Percentiles rank a stretch among this genome's conserved stretches.
Conservation (phyloP, 2,329 filamentous ascomycete species). For the Cordyceps farinosa region DNA sequence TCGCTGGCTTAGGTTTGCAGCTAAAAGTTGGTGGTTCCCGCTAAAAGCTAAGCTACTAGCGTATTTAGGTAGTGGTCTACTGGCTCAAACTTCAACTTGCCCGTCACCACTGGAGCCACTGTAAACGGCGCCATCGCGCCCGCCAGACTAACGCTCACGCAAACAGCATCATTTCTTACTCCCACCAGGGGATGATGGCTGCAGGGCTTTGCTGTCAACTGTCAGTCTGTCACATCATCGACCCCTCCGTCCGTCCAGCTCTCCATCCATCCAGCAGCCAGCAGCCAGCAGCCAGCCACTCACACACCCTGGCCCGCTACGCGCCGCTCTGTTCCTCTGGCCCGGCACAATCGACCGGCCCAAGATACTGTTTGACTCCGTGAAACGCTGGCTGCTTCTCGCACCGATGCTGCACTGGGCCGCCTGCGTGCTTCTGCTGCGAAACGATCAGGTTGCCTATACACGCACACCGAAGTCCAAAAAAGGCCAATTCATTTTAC, state of each 20-base stretch:
- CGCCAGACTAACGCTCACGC: not conserved
- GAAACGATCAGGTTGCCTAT: not conserved
- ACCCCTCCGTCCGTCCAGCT: not conserved
- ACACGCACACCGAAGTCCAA: not conserved
- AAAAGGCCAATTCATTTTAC: not conserved
- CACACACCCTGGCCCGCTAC: not conserved
- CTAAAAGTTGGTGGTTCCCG: not conserved
- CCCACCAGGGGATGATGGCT: not conserved
- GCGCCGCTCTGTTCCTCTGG: not conserved
- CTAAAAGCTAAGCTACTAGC: not conserved
- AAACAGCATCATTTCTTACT: not conserved
- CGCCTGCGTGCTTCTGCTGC: not conserved
- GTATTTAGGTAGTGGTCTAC: too few relatives aligned
- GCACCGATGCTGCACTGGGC: not conserved
- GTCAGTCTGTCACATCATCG: not conserved
- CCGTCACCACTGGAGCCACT: too few relatives aligned
- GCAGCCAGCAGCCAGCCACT: not conserved
- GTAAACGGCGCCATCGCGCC: too few relatives aligned
- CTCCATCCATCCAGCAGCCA: not conserved
- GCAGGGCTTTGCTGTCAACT: not conserved
- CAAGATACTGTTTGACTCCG: not conserved
- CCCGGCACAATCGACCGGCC: not conserved
- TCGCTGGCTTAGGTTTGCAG: not conserved
- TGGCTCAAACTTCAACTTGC: too few relatives aligned
- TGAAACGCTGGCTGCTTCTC: conserved; percentile 15